phyloP scores from a whole-genome alignment of 305 asterid species.

The Fraxinus dipetala region DNA sequence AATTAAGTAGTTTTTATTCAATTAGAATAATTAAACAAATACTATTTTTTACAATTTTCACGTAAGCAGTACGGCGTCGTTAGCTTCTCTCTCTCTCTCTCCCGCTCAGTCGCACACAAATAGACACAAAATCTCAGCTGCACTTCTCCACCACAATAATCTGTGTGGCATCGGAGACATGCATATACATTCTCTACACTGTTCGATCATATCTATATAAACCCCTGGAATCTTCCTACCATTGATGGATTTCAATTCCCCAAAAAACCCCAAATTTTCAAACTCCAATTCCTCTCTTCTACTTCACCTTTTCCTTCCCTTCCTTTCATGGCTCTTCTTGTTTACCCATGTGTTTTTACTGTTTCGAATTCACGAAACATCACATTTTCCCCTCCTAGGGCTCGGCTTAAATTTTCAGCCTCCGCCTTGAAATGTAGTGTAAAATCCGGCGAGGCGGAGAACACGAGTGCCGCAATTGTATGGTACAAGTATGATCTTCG shows the following conservation, averaged over 20 bases:
- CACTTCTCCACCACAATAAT: constrained; percentile 63
- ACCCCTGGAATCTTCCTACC: constrained; percentile 8
- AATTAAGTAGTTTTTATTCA: neutral
- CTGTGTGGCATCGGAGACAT: constrained; percentile 23
- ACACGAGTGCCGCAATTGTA: constrained; percentile 52
- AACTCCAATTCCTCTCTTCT: constrained; percentile 10
- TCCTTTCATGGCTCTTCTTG: constrained; percentile 47
- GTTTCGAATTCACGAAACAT: constrained; percentile 25
- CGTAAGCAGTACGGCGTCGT: neutral
- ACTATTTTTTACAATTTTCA: neutral
- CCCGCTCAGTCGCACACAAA: neutral
- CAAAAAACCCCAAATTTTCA: constrained; percentile 12
- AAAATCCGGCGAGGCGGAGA: constrained; percentile 36
- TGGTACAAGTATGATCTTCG: constrained; percentile 96
- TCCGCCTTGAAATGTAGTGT: constrained; percentile 32
- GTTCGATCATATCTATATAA: constrained; percentile 19
- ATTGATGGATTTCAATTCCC: constrained; percentile 41
- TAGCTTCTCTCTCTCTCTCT: neutral
- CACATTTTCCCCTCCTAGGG: constrained; percentile 12
- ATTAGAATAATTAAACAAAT: no score
- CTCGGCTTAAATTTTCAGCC: constrained; percentile 26
- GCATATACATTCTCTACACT: constrained; percentile 16
- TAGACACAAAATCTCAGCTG: constrained; percentile 34
- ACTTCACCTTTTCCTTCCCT: neutral
- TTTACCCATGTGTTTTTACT: constrained; percentile 35